These are phyloP conservation scores for Globisporangium canariense DNA, from an alignment of 352 stramenopile genomes.

Conservation along the genomic window DNA sequence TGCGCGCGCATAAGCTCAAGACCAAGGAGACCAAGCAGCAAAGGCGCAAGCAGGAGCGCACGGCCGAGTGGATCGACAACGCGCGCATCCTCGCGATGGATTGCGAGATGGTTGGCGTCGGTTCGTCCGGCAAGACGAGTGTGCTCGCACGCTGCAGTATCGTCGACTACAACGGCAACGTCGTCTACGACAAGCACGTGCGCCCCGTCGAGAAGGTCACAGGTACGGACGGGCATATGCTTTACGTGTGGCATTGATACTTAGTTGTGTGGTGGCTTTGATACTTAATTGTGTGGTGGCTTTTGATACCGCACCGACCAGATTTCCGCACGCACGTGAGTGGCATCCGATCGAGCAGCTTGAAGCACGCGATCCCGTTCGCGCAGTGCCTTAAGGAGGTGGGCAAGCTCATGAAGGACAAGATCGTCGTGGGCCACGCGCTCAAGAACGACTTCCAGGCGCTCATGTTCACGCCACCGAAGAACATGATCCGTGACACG, in stretches of 20 bases:
- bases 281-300: background rate
- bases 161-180: constrained; percentile 77
- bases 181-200: constrained; percentile 85
- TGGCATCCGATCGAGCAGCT: constrained; percentile 63
- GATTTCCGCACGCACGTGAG: constrained; percentile 87
- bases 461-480: constrained; percentile 82
- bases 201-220: constrained; percentile 82
- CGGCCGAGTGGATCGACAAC: constrained; percentile 79
- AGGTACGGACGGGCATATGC: constrained; percentile 16
- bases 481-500: constrained; percentile 77
- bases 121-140: constrained; percentile 68
- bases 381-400: constrained; percentile 80
- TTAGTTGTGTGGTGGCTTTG: background rate
- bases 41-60: constrained; percentile 46
- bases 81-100: constrained; percentile 78
- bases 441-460: constrained; percentile 87
- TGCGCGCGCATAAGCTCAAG: constrained; percentile 38
- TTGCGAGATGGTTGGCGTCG: constrained; percentile 88
- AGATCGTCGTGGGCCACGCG: constrained; percentile 80
- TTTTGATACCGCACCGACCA: constrained; percentile 6
- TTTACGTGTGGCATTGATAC: background rate
- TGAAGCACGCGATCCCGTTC: constrained; percentile 80
- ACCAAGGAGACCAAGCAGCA: constrained; percentile 44
- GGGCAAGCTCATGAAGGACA: constrained; percentile 74
- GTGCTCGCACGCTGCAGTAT: constrained; percentile 86